A percentile compares a stretch with the other conserved stretches of the same genome.
Conservation (phyloP, 257 asterid species). For the Lantana camara region DNA sequence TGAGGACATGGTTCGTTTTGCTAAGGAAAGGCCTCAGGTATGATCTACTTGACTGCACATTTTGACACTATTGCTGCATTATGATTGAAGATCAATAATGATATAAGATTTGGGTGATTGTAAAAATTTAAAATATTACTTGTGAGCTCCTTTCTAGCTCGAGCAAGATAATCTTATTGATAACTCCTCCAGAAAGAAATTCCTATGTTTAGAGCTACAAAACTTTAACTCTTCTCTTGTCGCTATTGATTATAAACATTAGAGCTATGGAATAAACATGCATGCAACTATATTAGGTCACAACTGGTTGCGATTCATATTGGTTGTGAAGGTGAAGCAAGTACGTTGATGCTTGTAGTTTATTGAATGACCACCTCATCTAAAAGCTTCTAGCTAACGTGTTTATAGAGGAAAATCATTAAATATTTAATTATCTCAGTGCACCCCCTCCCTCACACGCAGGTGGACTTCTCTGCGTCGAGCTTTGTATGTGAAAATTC, state of each 20-base stretch:
- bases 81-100: conserved; percentile 7
- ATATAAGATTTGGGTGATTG: conserved; percentile 8
- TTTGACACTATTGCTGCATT: conserved; percentile 19
- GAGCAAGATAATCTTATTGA: conserved; percentile 7
- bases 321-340: conserved; percentile 14
- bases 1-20: conserved; percentile 99
- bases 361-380: not conserved
- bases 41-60: conserved; percentile 25
- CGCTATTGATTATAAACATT: conserved; percentile 12
- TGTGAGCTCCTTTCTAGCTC: conserved; percentile 21
- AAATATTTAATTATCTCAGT: too few relatives aligned
- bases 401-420: too few relatives aligned
- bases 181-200: not conserved
- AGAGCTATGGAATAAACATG: conserved; percentile 10
- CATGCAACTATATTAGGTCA: conserved; percentile 18
- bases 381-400: conserved; percentile 10
- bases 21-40: conserved; percentile 97
- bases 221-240: conserved; percentile 24
- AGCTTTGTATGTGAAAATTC: too few relatives aligned
- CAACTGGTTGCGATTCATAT: conserved; percentile 19
- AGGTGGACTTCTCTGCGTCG: too few relatives aligned
- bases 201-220: conserved; percentile 12
- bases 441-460: too few relatives aligned
- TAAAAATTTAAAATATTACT: conserved; percentile 5
- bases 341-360: conserved; percentile 17